Percentiles rank a stretch among this genome's conserved stretches.
phyloP scores from a whole-genome alignment of 495 filamentous ascomycete species.

The Penicillium manginii region DNA sequence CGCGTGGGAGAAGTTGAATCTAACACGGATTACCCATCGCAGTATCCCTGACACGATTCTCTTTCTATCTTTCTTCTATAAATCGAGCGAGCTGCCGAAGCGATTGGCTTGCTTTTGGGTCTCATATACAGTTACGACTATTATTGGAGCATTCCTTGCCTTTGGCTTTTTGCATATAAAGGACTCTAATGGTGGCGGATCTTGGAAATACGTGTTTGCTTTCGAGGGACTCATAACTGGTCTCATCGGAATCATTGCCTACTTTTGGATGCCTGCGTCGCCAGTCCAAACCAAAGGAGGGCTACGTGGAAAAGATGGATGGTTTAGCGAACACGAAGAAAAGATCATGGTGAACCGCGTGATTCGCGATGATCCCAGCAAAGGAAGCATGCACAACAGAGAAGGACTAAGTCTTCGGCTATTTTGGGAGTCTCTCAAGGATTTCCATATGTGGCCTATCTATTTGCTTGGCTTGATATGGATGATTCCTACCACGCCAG shows the following conservation, averaged over 20 bases:
- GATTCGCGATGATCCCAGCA: constrained; percentile 73
- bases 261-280: constrained; percentile 65
- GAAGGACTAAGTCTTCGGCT: constrained; percentile 52
- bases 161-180: constrained; percentile 52
- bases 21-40: neutral
- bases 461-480: constrained; percentile 57
- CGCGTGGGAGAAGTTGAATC: neutral
- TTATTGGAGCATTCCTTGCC: constrained; percentile 51
- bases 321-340: constrained; percentile 65
- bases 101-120: constrained; percentile 67
- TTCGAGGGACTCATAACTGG: constrained; percentile 48
- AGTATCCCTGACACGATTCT: constrained; percentile 42
- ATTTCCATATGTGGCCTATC: constrained; percentile 59
- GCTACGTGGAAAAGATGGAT: constrained; percentile 68
- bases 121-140: constrained; percentile 55
- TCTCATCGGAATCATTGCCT: constrained; percentile 60
- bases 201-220: constrained; percentile 34
- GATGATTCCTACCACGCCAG: constrained; percentile 11
- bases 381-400: constrained; percentile 66
- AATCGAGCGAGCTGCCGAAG: constrained; percentile 62
- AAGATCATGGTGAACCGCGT: constrained; percentile 75
- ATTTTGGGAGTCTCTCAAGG: constrained; percentile 53
- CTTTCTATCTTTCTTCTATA: constrained; percentile 76
- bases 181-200: constrained; percentile 40
- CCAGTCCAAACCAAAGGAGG: constrained; percentile 67